These are phyloP conservation scores for Oryza longistaminata DNA, from an alignment of 176 grass and related monocot species.

Conservation along the genomic window DNA sequence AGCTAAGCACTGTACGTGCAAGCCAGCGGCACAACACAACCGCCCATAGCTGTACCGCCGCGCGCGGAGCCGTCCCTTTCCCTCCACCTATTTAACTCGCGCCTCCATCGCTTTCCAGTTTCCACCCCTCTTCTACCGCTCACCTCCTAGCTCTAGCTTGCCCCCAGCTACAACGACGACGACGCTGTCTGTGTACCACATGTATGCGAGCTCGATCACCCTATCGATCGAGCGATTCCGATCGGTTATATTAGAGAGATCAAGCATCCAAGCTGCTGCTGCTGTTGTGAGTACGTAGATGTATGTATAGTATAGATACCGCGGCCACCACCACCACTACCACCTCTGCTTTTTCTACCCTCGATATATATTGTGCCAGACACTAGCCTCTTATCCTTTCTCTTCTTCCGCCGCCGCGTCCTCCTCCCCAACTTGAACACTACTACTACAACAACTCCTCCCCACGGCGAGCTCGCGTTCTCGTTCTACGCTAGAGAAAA, in stretches of 20 bases:
- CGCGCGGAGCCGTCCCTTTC: conserved; percentile 41
- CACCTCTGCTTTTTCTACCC: background rate
- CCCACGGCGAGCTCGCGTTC: background rate
- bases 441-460: background rate
- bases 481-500: background rate
- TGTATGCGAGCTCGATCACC: background rate
- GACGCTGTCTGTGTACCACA: background rate
- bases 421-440: background rate
- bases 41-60: conserved; percentile 37
- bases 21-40: conserved; percentile 5
- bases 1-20: too few species aligned
- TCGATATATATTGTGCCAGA: conserved; percentile 40
- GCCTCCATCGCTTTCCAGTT: conserved; percentile 43
- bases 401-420: background rate
- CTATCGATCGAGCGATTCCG: background rate
- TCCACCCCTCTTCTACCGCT: background rate
- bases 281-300: background rate
- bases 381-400: conserved; percentile 46
- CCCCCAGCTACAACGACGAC: background rate
- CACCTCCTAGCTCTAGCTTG: background rate
- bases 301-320: background rate
- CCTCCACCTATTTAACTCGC: conserved; percentile 40
- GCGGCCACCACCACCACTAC: too few species aligned
- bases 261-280: too few species aligned
- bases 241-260: background rate